Evolutionary conservation across 345 rosid genomes (phyloP).

Genomic region (Viola odorata): DNA sequence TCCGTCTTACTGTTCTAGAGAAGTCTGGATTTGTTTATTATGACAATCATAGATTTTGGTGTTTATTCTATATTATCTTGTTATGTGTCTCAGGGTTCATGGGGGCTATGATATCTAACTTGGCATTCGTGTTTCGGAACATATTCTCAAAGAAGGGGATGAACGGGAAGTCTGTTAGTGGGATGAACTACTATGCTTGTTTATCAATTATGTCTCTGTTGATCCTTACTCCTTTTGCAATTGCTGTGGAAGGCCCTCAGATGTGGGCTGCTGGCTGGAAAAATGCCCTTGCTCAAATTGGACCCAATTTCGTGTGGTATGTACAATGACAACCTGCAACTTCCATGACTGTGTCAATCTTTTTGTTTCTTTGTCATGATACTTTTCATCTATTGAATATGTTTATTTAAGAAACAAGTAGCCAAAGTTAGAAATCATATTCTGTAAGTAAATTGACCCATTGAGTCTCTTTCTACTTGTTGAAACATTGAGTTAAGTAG

Average conservation of each 20-base stretch:
- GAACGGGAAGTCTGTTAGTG: constrained; percentile 89
- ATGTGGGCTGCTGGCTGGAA: constrained; percentile 93
- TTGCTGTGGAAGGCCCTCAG: constrained; percentile 93
- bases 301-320: constrained; percentile 89
- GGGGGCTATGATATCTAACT: constrained; percentile 97
- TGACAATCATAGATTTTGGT: not conserved
- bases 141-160: constrained; percentile 96
- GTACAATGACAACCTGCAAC: not conserved
- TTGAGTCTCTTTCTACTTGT: not conserved
- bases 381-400: not conserved
- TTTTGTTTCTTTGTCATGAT: not conserved
- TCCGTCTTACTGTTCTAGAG: not conserved
- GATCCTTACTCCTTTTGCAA: constrained; percentile 83
- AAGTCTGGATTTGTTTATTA: not conserved
- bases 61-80: constrained; percentile 12
- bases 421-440: not conserved
- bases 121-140: constrained; percentile 89
- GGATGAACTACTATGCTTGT: constrained; percentile 97
- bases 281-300: constrained; percentile 62
- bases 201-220: constrained; percentile 75
- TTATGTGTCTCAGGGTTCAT: constrained; percentile 58
- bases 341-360: not conserved
- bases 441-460: not conserved
- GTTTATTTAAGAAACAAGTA: not conserved
- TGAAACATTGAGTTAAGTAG: too few species aligned